These are phyloP conservation scores for Diaporthe caulivora DNA, from an alignment of 2,329 filamentous ascomycete genomes.

Conservation along the genomic window DNA sequence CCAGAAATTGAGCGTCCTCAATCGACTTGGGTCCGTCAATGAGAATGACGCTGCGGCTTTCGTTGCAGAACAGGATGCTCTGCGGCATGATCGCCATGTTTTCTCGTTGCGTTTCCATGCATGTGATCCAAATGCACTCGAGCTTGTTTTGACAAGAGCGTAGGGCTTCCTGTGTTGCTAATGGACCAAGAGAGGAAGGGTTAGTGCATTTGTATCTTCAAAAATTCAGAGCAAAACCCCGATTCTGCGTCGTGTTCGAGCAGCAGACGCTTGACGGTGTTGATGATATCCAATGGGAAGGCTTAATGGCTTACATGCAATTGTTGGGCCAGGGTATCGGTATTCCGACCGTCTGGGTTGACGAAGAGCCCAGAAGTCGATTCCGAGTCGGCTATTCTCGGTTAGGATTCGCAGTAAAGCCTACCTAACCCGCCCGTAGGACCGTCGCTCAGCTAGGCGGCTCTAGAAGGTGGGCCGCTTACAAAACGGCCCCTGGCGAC, in stretches of 20 bases:
- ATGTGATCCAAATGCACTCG: not conserved
- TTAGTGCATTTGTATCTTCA: not conserved
- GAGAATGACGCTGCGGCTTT: conserved; percentile 63
- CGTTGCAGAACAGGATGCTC: conserved; percentile 67
- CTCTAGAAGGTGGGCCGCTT: conserved; percentile 31
- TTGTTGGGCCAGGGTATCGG: not conserved
- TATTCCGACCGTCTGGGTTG: not conserved
- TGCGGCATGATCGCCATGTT: conserved; percentile 30
- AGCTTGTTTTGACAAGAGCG: not conserved
- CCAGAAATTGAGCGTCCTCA: conserved; percentile 71
- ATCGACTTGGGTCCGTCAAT: conserved; percentile 80
- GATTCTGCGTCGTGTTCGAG: not conserved
- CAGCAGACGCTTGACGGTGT: not conserved
- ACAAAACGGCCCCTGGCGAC: conserved; percentile 34
- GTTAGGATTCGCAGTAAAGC: not conserved
- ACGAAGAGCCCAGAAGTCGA: not conserved
- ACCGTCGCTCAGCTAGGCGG: conserved; percentile 11
- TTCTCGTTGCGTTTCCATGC: conserved; percentile 9
- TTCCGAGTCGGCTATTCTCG: conserved; percentile 29
- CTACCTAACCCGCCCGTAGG: not conserved
- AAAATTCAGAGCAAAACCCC: not conserved
- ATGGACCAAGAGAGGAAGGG: too few species aligned
- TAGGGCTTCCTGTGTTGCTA: not conserved
- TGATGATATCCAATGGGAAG: not conserved
- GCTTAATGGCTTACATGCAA: conserved; percentile 21